These are phyloP conservation scores for Rhodotorula toruloides DNA, from an alignment of 768 basidiomycete genomes.

Conservation along the genomic window DNA sequence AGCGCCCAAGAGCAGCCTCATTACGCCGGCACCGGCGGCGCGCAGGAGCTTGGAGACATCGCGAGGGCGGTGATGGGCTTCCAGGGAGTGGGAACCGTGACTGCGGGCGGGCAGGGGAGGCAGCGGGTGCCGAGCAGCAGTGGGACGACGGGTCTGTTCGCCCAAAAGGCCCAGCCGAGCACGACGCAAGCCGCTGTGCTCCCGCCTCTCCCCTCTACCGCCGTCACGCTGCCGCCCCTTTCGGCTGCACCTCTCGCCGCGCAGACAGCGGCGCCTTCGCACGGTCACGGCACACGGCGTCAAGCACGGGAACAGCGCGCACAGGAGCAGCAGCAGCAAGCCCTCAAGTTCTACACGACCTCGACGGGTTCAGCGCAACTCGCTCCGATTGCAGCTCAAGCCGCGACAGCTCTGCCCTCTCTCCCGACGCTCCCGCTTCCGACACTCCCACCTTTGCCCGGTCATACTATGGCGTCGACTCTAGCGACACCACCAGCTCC, in stretches of 20 bases:
- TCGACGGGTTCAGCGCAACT: neutral
- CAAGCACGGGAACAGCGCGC: neutral
- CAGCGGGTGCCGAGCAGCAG: slow-evolving; percentile 7
- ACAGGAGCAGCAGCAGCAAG: neutral
- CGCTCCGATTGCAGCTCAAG: neutral
- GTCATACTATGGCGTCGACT: neutral
- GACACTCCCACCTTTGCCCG: slow-evolving; percentile 12
- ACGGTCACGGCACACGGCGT: slow-evolving; percentile 8
- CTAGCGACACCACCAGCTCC: neutral
- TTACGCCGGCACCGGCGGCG: neutral
- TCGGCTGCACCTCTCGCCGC: slow-evolving; percentile 1
- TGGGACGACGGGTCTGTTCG: neutral
- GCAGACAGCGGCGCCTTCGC: neutral
- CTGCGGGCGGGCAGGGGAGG: neutral
- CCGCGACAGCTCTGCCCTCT: neutral
- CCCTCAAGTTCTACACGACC: neutral
- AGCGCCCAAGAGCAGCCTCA: neutral
- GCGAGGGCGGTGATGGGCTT: neutral
- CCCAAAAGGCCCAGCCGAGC: neutral
- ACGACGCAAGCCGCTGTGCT: neutral
- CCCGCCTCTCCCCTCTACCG: neutral
- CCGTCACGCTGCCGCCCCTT: neutral
- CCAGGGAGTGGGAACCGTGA: no score
- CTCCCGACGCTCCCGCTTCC: slow-evolving; percentile 15
- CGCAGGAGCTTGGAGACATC: neutral